Evolutionary conservation across 2,329 filamentous ascomycete species (phyloP).

Genomic region (Tolypocladium ovalisporum): DNA sequence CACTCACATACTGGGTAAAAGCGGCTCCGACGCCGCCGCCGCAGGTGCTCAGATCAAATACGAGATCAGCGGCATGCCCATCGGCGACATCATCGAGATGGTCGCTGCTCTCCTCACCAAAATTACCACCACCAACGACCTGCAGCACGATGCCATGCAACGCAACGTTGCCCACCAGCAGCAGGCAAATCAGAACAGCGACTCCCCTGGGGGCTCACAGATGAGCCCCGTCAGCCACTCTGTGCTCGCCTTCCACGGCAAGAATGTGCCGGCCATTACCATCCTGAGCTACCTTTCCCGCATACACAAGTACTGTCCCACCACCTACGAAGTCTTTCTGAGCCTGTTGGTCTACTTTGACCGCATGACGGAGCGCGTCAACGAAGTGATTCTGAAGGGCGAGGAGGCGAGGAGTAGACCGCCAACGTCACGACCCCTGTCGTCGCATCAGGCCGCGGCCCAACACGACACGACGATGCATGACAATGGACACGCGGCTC

Average conservation of each 20-base stretch:
- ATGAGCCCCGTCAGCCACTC: constrained; percentile 47
- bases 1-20: constrained; percentile 55
- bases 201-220: constrained; percentile 43
- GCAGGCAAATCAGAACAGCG: constrained; percentile 37
- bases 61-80: constrained; percentile 96
- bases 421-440: constrained; percentile 5
- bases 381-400: constrained; percentile 63
- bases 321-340: constrained; percentile 95
- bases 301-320: constrained; percentile 98
- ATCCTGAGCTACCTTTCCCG: constrained; percentile 91
- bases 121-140: constrained; percentile 92
- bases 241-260: constrained; percentile 92
- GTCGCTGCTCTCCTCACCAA: constrained; percentile 92
- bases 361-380: constrained; percentile 94
- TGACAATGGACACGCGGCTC: constrained; percentile 9
- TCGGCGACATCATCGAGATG: constrained; percentile 97
- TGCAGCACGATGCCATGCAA: constrained; percentile 85
- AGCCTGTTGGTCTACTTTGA: constrained; percentile 96
- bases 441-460: constrained; percentile 1
- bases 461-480: constrained; percentile 20
- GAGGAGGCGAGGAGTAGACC: constrained; percentile 36
- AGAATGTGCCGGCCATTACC: constrained; percentile 94
- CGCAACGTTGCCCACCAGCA: constrained; percentile 52
- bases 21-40: constrained; percentile 35
- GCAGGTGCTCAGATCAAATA: constrained; percentile 55